Conservation (phyloP, 2,329 filamentous ascomycete species). For the Periglandula ipomoeae region DNA sequence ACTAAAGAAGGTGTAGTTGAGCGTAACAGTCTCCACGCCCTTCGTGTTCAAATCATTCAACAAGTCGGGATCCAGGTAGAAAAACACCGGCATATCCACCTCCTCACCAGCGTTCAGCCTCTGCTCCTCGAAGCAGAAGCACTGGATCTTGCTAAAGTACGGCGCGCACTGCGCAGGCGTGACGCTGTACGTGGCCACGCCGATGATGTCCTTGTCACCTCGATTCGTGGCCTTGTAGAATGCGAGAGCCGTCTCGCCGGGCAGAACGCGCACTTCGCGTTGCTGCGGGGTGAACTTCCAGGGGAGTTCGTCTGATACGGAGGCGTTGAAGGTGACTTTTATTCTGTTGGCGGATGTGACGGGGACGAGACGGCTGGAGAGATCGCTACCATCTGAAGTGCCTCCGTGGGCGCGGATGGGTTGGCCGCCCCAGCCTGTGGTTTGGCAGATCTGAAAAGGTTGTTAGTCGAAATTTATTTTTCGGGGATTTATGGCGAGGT, state of each 20-base stretch:
- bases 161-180: slow-evolving; percentile 91
- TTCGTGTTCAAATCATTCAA: slow-evolving; percentile 87
- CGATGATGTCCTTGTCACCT: slow-evolving; percentile 87
- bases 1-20: slow-evolving; percentile 99
- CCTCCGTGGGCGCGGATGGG: slow-evolving; percentile 70
- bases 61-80: slow-evolving; percentile 96
- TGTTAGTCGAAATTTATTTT: not conserved
- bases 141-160: slow-evolving; percentile 99
- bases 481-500: not conserved
- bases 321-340: slow-evolving; percentile 91
- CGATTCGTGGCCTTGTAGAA: slow-evolving; percentile 97
- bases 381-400: slow-evolving; percentile 46
- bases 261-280: slow-evolving; percentile 88
- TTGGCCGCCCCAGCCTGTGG: slow-evolving; percentile 86
- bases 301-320: slow-evolving; percentile 86
- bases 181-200: slow-evolving; percentile 94
- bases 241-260: slow-evolving; percentile 90
- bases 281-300: slow-evolving; percentile 98
- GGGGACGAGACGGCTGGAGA: slow-evolving; percentile 68
- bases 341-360: slow-evolving; percentile 75
- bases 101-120: slow-evolving; percentile 89
- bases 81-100: slow-evolving; percentile 99
- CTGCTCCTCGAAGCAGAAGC: slow-evolving; percentile 98
- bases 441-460: slow-evolving; percentile 57
- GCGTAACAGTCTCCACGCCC: slow-evolving; percentile 86